Conservation (phyloP, 2,329 filamentous ascomycete species). For the Microsporum canis region DNA sequence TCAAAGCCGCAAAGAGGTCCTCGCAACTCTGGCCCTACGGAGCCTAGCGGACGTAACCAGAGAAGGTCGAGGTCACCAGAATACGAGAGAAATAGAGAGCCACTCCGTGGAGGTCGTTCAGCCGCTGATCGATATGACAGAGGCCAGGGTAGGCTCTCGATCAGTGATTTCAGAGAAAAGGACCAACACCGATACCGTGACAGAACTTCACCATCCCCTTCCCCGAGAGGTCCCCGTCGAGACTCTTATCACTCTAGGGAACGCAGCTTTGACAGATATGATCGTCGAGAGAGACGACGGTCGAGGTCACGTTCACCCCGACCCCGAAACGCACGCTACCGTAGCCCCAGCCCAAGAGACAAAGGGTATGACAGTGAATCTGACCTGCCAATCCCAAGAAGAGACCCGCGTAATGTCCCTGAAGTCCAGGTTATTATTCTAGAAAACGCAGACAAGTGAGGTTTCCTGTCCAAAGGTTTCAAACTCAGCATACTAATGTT, state of each 20-base stretch:
- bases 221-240: neutral
- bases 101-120: conserved; percentile 22
- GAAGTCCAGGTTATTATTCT: conserved; percentile 81
- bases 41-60: conserved; percentile 19
- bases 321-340: conserved; percentile 50
- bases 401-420: conserved; percentile 64
- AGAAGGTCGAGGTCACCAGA: conserved; percentile 55
- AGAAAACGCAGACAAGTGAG: conserved; percentile 56
- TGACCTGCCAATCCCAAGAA: conserved; percentile 59
- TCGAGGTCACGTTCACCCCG: conserved; percentile 56
- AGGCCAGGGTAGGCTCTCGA: conserved; percentile 27
- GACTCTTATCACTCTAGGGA: conserved; percentile 27
- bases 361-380: conserved; percentile 46
- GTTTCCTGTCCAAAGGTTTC: conserved; percentile 10
- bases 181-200: conserved; percentile 20
- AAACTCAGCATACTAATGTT: neutral
- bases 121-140: conserved; percentile 37
- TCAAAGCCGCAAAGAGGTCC: conserved; percentile 78
- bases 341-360: conserved; percentile 55
- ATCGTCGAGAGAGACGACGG: conserved; percentile 36
- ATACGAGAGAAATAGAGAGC: conserved; percentile 36
- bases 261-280: conserved; percentile 40
- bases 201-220: neutral
- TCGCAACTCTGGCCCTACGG: conserved; percentile 43
- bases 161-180: conserved; percentile 36